A percentile compares a stretch with the other conserved stretches of the same genome.
Conservation (phyloP, 805 yeast species). For the Yarrowia osloensis region DNA sequence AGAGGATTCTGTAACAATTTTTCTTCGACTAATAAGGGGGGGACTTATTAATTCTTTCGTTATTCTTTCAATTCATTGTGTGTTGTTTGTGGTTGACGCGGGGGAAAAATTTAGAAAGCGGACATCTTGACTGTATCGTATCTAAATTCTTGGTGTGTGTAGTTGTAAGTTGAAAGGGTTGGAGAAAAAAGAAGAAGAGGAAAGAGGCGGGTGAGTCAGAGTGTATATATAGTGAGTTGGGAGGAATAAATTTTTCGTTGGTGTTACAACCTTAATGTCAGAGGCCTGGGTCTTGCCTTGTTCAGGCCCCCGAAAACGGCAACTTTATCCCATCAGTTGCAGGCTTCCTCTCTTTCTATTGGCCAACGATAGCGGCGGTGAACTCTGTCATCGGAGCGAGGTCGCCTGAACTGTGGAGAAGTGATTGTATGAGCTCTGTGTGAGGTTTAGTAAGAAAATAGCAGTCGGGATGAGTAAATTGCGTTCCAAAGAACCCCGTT, state of each 20-base stretch:
- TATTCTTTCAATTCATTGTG: conserved; percentile 24
- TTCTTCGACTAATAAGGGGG: conserved; percentile 31
- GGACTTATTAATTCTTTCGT: conserved; percentile 25
- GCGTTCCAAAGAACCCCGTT: background rate
- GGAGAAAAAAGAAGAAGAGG: conserved; percentile 10
- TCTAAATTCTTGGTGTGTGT: background rate
- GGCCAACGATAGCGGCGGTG: conserved; percentile 26
- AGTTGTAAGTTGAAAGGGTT: conserved; percentile 23
- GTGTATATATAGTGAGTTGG: conserved; percentile 30
- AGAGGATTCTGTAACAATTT: conserved; percentile 29
- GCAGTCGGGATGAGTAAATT: background rate
- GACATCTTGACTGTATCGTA: conserved; percentile 30
- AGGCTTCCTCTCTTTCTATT: background rate
- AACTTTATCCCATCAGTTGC: conserved; percentile 10
- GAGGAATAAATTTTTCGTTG: conserved; percentile 16
- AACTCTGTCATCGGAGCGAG: conserved; percentile 18
- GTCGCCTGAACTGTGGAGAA: background rate
- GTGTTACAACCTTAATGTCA: background rate
- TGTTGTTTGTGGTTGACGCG: background rate
- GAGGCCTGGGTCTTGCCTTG: background rate
- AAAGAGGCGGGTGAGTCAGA: conserved; percentile 5
- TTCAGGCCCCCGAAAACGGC: conserved; percentile 25
- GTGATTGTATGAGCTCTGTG: background rate
- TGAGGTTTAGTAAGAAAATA: background rate
- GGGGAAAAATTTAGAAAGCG: conserved; percentile 31